Conservation (phyloP, 257 asterid genomes). For the Nicotiana tabacum region DNA sequence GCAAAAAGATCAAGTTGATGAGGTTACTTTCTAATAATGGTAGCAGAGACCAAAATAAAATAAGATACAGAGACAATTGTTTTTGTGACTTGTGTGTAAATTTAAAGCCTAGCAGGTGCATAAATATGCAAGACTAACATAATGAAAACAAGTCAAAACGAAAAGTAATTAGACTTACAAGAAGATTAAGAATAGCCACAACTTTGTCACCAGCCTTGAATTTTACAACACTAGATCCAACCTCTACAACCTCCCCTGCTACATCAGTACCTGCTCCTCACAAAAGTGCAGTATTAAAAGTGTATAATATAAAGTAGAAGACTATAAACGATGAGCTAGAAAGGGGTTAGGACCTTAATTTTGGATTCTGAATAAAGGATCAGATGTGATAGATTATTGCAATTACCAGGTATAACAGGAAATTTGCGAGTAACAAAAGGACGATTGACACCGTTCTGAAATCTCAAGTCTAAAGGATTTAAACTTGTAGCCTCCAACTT, state of each 20-base stretch:
- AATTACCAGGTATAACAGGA: conserved; percentile 52
- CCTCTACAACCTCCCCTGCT: conserved; percentile 57
- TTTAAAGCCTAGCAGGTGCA: background rate
- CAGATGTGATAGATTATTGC: background rate
- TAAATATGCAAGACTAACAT: background rate
- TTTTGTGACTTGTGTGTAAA: background rate
- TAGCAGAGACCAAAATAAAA: background rate
- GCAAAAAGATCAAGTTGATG: background rate
- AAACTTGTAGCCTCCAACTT: conserved; percentile 63
- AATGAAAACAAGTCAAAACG: background rate
- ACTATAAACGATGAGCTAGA: background rate
- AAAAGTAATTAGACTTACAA: conserved; percentile 26
- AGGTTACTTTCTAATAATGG: background rate
- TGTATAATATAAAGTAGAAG: background rate
- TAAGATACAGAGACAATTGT: background rate
- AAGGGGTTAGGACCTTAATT: too few relatives aligned
- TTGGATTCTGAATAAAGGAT: too few relatives aligned
- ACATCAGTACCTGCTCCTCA: conserved; percentile 50
- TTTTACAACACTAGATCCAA: conserved; percentile 40
- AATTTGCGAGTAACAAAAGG: conserved; percentile 44
- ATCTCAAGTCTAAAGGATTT: conserved; percentile 61
- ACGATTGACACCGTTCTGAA: conserved; percentile 49
- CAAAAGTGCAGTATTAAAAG: background rate
- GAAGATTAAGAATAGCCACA: conserved; percentile 29
- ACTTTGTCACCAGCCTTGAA: conserved; percentile 63